Conservation (phyloP, 257 asterid genomes). For the Gynochthodes officinalis region DNA sequence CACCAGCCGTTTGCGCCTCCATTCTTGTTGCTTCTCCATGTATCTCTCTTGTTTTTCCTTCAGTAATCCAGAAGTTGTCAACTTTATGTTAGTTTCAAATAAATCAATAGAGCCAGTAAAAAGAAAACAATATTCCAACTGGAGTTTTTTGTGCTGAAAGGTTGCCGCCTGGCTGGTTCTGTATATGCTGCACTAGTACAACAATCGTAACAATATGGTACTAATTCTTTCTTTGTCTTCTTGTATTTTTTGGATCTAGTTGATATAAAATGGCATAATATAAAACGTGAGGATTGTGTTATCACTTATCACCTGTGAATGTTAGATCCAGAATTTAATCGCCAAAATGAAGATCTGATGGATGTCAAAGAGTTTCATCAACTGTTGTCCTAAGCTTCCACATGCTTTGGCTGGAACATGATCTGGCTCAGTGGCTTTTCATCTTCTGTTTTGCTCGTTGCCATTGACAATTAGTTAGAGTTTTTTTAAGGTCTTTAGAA, state of each 20-base stretch:
- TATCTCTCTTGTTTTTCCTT: background rate
- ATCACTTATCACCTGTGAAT: too few species aligned
- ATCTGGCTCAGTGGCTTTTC: too few species aligned
- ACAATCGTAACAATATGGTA: background rate
- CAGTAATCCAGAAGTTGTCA: too few species aligned
- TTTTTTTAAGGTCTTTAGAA: too few species aligned
- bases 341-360: background rate
- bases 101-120: background rate
- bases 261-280: background rate
- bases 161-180: slow-evolving; percentile 8
- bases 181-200: too few species aligned
- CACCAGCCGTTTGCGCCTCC: background rate
- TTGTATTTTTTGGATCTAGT: background rate
- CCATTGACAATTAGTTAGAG: background rate
- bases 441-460: background rate
- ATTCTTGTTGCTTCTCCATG: background rate
- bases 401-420: too few species aligned
- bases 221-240: background rate
- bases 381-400: too few species aligned
- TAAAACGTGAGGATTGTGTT: background rate
- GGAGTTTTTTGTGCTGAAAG: too few species aligned
- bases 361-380: background rate
- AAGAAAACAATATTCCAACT: background rate
- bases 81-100: too few species aligned
- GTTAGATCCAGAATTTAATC: background rate